Conservation (phyloP, 169 alveolate genomes). For the Fabrea salina region DNA sequence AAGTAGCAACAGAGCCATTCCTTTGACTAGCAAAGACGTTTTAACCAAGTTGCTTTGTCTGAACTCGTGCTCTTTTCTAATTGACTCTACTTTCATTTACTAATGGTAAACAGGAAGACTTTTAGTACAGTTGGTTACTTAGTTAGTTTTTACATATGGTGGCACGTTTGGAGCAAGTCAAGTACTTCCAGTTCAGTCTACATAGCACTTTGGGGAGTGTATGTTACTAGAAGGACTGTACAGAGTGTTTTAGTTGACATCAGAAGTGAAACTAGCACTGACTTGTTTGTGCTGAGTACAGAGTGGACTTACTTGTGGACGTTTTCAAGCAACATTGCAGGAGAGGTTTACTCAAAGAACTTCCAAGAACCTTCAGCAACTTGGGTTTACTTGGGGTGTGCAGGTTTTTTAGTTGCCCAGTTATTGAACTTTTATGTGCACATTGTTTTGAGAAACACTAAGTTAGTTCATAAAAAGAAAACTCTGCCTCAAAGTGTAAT, state of each 20-base stretch:
- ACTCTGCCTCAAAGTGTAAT: neutral
- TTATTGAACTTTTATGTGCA: neutral
- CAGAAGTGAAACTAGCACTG: too few relatives aligned
- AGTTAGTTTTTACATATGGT: too few relatives aligned
- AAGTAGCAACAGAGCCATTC: neutral
- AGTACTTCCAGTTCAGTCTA: too few relatives aligned
- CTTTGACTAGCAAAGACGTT: neutral
- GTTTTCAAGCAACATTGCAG: neutral
- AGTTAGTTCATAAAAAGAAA: neutral
- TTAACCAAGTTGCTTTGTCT: neutral
- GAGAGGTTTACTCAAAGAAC: neutral
- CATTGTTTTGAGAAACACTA: neutral
- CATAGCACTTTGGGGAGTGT: too few relatives aligned
- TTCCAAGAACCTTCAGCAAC: neutral
- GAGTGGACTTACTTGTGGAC: neutral
- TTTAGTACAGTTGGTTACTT: too few relatives aligned
- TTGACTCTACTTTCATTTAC: neutral
- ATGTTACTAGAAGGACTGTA: too few relatives aligned
- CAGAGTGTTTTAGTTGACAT: too few relatives aligned
- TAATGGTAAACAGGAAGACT: too few relatives aligned
- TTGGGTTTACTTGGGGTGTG: neutral
- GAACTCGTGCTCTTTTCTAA: neutral
- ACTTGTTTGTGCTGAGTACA: neutral
- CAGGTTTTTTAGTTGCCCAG: neutral
- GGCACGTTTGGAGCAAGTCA: too few relatives aligned